Evolutionary conservation across 2,329 filamentous ascomycete species (phyloP), one percentile per base, ranked within the genome.

Genomic region (Sporothrix schenckii): DNA sequence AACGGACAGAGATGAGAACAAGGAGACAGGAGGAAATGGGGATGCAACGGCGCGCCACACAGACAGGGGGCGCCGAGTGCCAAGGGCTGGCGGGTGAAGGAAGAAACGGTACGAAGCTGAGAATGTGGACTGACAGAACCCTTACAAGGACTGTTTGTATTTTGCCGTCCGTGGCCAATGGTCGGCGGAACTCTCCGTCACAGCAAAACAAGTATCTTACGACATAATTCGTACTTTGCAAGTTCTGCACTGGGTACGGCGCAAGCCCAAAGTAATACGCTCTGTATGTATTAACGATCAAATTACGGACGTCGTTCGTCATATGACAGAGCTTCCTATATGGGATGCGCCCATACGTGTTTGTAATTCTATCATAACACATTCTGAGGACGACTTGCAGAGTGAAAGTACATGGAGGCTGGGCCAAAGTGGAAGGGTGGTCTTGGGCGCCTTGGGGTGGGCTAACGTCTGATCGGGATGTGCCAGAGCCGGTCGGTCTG

Each of bases 391-490:
- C 34, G 34, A 7, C 34, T 34, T 34, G 34, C 34, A 34, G 34
- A 9, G 7, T 34, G 5, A 34, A 34, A 44, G 41, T 13, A 44
- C 41, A 21, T 63, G 24, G 58, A 63, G 58, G 58, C 58, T 27
- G 58, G 58, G 58, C 58, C 47, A 63, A 61, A 63, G 58, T 63
- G 58, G 58, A 44, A 39, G 58, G 27, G n/a, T 16, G 49, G 49
- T 19, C 4, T 47, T 44, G 41, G 41, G 6, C 14, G 41, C 41
- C 7, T 34, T 13, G 11, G 39, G 14, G 39, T 63, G 58, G 44
- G 61, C 34, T 50, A 65, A 65, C 61, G 27, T 49, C 61, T 65
- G 61, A 65, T 65, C 61, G 61, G 61, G 61, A 65, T 50, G 10
- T 27, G 44, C 11, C 27, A 50, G 47, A 30, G 61, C 61, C 44